Percentiles rank a stretch among this genome's conserved stretches.
Conservation (phyloP, 176 grass and related monocot species). For the Rhynchospora breviuscula region DNA sequence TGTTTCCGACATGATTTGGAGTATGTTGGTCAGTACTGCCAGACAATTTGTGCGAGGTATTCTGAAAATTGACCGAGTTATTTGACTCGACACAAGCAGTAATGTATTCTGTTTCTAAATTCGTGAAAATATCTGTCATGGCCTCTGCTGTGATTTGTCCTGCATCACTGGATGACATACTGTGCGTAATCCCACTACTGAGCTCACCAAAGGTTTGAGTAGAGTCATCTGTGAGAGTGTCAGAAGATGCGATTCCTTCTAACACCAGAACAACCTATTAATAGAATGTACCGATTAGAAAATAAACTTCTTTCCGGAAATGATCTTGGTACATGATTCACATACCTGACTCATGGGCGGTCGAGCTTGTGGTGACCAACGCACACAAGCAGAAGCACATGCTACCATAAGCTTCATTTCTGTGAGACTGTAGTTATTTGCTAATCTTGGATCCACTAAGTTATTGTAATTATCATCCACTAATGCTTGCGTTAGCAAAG, state of each 20-base stretch:
- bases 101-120: slow-evolving; percentile 10
- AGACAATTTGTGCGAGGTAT: background rate
- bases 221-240: background rate
- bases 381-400: slow-evolving; percentile 31
- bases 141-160: background rate
- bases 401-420: slow-evolving; percentile 27
- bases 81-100: background rate
- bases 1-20: background rate
- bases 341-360: slow-evolving; percentile 30
- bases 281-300: background rate
- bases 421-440: slow-evolving; percentile 4
- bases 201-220: background rate
- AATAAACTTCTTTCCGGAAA: background rate
- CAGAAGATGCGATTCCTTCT: slow-evolving; percentile 7
- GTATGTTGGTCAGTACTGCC: background rate
- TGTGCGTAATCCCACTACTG: background rate
- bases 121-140: background rate
- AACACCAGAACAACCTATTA: slow-evolving; percentile 26
- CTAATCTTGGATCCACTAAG: slow-evolving; percentile 24
- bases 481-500: background rate
- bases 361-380: background rate
- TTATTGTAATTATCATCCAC: background rate
- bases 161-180: background rate
- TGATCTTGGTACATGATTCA: background rate
- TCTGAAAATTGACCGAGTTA: background rate